phyloP scores from a whole-genome alignment of 768 basidiomycete species.

The Suillus weaverae region DNA sequence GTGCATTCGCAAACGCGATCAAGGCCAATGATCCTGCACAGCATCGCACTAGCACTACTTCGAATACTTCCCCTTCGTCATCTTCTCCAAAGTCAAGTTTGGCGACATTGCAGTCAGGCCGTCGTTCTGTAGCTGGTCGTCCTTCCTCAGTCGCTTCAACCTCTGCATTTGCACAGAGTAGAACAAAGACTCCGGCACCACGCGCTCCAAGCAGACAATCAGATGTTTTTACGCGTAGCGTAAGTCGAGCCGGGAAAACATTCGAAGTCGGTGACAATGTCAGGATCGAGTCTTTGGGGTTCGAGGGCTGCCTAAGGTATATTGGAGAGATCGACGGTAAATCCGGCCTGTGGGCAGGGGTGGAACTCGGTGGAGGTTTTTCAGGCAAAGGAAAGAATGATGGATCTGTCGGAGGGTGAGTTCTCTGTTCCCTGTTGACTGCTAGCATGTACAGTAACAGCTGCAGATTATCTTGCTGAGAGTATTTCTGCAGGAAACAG shows the following conservation, averaged over 20 bases:
- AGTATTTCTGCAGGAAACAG: slow-evolving; percentile 49
- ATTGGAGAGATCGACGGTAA: slow-evolving; percentile 89
- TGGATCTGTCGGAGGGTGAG: slow-evolving; percentile 86
- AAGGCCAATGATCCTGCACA: slow-evolving; percentile 78
- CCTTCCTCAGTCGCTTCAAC: slow-evolving; percentile 65
- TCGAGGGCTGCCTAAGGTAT: slow-evolving; percentile 81
- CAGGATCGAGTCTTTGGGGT: slow-evolving; percentile 82
- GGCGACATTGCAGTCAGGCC: slow-evolving; percentile 41
- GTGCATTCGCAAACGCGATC: slow-evolving; percentile 79
- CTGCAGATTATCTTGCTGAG: slow-evolving; percentile 11
- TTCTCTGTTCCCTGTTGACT: slow-evolving; percentile 13
- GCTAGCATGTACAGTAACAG: not conserved
- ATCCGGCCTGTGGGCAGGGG: slow-evolving; percentile 88
- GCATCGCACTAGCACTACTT: slow-evolving; percentile 50
- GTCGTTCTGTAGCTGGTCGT: slow-evolving; percentile 51
- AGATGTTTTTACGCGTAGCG: slow-evolving; percentile 50
- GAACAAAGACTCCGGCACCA: slow-evolving; percentile 54
- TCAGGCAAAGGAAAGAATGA: slow-evolving; percentile 94
- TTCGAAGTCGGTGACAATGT: slow-evolving; percentile 83
- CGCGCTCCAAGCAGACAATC: slow-evolving; percentile 70
- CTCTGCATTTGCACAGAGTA: slow-evolving; percentile 40
- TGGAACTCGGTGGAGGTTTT: slow-evolving; percentile 85
- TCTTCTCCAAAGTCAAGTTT: slow-evolving; percentile 47
- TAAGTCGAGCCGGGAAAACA: slow-evolving; percentile 43
- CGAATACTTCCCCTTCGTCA: slow-evolving; percentile 41